Evolutionary conservation across 352 stramenopile species (phyloP), one percentile per base, ranked within the genome.

Genomic region (Pythium phragmitis): DNA sequence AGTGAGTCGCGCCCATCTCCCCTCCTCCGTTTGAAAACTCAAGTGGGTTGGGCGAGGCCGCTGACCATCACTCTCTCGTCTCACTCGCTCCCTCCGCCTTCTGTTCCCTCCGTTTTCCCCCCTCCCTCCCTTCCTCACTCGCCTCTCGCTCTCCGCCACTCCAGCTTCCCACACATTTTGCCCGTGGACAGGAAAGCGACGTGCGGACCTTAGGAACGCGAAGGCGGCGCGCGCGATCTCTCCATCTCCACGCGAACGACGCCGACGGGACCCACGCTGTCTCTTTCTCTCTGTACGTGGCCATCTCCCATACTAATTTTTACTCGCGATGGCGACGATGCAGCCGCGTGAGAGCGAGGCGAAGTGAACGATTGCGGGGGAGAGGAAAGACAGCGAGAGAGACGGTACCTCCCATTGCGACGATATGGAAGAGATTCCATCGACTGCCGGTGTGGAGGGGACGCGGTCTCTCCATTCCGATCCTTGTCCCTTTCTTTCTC

Each of bases 21-120:
- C 49, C 67, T 59, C 45, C 59, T 13, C 52, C 57, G 69, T 77
- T 77, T 70, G 69, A 74, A 73, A 72, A 72, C 69, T 76, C 65
- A 76, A 75, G 57, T 65, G 52, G 63, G 60, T 66, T 66, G 60
- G 60, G 60, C 54, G 62, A 57, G 53, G 42, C n/a, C 39, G 30
- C 13, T 23, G 52, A 68, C 67, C 67, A 64, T 70, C 67, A 74
- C 58, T 74, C 68, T 65, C 53, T 36, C 37, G 26, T 30, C 26
- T 21, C 21, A 21, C 14, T 42, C 34, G 21, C 12, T 66, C 59
- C 57, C 58, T 57, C 57, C 57, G 49, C 57, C 57, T 49, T 37
- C 14, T 41, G 41, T 55, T 51, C 16, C 26, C 23, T 16, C 33
- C 47, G 30, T 58, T 55, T 60, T 65, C 65, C 64, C 52, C 61